Base-by-base conservation (phyloP, 2,329 filamentous ascomycete species). In the Fusarium denticulatum region DNA sequence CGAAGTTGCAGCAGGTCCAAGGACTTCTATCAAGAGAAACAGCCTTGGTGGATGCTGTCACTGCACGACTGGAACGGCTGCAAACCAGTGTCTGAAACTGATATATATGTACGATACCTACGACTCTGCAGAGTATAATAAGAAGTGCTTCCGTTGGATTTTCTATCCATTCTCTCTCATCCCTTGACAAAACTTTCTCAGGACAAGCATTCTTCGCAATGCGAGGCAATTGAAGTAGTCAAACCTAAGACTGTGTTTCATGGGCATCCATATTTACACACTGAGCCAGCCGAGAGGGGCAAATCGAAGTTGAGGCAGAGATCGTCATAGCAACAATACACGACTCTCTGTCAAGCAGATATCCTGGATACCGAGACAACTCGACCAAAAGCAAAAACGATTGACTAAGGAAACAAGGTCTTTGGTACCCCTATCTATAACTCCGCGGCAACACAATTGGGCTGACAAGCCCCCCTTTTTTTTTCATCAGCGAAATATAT, bases 11-110 rank as follows among this genome's bases (percentile, higher is more conserved):
- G 64, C 88, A 92, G 79, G 89, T 94, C 28, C 89, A 89, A 81
- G 82, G 83, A 34, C 80, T 93, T 67, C 82, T 94, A 72, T 90
- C 92, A 64, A 84, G 92, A 34, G 91, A 94, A 82, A 88, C 88
- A 52, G 90, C 90, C 10, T 81, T 94, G 76, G 89, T 94, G 12
- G 91, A 93, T 74, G 91, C 89, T 28, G 88, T 93, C 28, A 90
- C 87, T 73, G 85, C 85, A 64, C 86, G 91, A 64, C 81, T 94
- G 71, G 89, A 91, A 79, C 87, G 85, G 69, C 82, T 94, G 60
- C 83, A 85, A 70, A 72, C 80, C 56, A 67, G 68, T 52, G 55
- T 67, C 37, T 78, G 61, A 77, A 64, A 49, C 60, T 53, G 62
- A 52, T 63, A 61, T 79, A 76, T 79, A 76, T 82, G 77, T 69